Percentiles rank a stretch among this genome's conserved stretches.
Conservation (phyloP, 352 stramenopile species). For the Pythium grandisporangium region DNA sequence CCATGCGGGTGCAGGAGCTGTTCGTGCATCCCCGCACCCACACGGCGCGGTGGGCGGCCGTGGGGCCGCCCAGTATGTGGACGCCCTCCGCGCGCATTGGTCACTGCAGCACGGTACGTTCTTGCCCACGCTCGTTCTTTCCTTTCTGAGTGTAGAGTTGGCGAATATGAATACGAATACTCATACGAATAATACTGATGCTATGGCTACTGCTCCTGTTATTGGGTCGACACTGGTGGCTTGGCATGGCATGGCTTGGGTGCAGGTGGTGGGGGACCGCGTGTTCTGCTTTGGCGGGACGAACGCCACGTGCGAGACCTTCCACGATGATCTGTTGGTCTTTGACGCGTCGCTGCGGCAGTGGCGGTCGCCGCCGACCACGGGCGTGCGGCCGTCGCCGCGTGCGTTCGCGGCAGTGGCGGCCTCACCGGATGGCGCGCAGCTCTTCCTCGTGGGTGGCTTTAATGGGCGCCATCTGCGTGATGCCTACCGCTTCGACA, state of each 20-base stretch:
- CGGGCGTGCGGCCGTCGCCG: conserved; percentile 23
- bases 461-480: conserved; percentile 47
- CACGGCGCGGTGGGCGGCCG: conserved; percentile 37
- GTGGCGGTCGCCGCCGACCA: conserved; percentile 28
- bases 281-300: conserved; percentile 71
- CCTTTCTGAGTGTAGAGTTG: too few relatives aligned
- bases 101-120: conserved; percentile 49
- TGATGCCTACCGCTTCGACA: conserved; percentile 47
- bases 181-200: background rate
- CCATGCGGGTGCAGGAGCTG: conserved; percentile 54
- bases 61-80: conserved; percentile 43
- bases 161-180: too few relatives aligned
- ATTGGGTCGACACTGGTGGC: conserved; percentile 8
- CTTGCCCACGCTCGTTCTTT: too few relatives aligned
- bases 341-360: conserved; percentile 52
- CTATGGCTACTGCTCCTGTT: background rate
- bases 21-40: conserved; percentile 37
- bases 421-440: conserved; percentile 26
- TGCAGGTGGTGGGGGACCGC: conserved; percentile 43
- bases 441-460: conserved; percentile 61
- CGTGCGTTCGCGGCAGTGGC: conserved; percentile 44
- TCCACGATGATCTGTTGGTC: conserved; percentile 73
- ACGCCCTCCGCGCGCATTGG: conserved; percentile 40
- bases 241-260: too few relatives aligned
- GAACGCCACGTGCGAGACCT: conserved; percentile 27